Percentiles rank a stretch among this genome's conserved stretches.
Conservation (phyloP, 306 rosid species). For the Inga laurina region DNA sequence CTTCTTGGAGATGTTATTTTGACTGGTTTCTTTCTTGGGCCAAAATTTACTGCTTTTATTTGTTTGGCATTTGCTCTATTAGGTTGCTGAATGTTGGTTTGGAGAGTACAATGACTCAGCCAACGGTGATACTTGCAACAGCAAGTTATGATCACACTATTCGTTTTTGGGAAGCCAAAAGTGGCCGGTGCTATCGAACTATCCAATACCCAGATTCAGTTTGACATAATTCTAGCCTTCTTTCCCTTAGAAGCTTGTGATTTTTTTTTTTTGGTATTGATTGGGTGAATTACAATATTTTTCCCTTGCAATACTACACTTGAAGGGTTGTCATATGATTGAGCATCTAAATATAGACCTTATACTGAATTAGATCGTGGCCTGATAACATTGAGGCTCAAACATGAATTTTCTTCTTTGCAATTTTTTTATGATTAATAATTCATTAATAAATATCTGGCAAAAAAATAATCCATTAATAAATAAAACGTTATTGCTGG, state of each 20-base stretch:
- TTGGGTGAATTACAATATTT: not conserved
- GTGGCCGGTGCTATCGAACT: constrained; percentile 97
- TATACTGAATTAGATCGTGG: not conserved
- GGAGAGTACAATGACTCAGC: constrained; percentile 69
- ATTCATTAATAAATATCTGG: not conserved
- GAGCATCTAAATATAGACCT: not conserved
- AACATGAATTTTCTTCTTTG: not conserved
- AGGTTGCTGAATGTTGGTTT: constrained; percentile 32
- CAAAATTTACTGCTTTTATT: not conserved
- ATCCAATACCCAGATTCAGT: constrained; percentile 98
- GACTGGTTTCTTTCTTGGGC: not conserved
- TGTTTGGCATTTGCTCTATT: constrained; percentile 19
- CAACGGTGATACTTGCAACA: constrained; percentile 91
- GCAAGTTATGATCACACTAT: constrained; percentile 97
- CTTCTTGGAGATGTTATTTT: not conserved
- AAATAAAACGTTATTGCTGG: not conserved
- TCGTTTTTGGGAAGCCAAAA: constrained; percentile 98
- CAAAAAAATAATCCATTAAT: not conserved
- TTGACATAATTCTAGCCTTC: constrained; percentile 6
- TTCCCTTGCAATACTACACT: not conserved
- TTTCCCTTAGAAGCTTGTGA: not conserved
- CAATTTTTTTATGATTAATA: not conserved
- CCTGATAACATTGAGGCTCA: not conserved
- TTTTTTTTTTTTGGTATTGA: not conserved
- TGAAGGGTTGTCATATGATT: not conserved